These are phyloP conservation scores for Alternaria triticimaculans DNA, from an alignment of 2,329 filamentous ascomycete genomes.

Conservation along the genomic window DNA sequence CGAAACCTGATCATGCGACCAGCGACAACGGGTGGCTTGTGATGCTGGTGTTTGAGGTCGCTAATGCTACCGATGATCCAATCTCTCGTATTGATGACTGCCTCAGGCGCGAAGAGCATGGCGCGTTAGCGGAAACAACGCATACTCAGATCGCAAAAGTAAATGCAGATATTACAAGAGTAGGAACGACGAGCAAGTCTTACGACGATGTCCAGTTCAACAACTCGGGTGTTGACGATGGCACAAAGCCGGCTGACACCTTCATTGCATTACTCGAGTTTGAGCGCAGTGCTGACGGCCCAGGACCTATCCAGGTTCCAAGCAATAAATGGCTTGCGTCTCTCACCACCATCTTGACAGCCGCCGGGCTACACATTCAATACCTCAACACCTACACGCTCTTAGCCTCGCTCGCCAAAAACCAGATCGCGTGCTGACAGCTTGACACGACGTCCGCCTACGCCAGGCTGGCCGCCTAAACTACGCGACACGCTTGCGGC, in stretches of 20 bases:
- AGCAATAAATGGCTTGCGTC: background rate
- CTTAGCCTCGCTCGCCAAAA: slow-evolving; percentile 1
- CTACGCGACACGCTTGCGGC: slow-evolving; percentile 16
- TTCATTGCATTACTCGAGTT: slow-evolving; percentile 9
- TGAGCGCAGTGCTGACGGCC: background rate
- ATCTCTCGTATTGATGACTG: background rate
- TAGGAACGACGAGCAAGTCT: slow-evolving; percentile 18
- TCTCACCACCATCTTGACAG: background rate
- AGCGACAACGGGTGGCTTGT: background rate
- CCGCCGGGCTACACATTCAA: background rate
- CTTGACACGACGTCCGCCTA: slow-evolving; percentile 3
- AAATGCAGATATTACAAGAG: slow-evolving; percentile 5
- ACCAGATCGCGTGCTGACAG: slow-evolving; percentile 2
- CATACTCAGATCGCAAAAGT: background rate
- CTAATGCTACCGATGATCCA: background rate
- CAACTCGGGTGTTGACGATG: background rate
- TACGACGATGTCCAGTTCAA: slow-evolving; percentile 15
- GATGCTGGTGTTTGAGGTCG: background rate
- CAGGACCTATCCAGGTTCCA: background rate
- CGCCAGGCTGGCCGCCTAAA: slow-evolving; percentile 18
- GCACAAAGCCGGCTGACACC: background rate
- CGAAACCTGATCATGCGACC: background rate
- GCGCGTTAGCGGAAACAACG: background rate
- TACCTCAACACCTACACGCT: slow-evolving; percentile 7
- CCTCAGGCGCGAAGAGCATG: background rate